These are phyloP conservation scores for Magnusiomyces magnusii DNA, from an alignment of 1,139 yeast genomes.

Conservation along the genomic window DNA sequence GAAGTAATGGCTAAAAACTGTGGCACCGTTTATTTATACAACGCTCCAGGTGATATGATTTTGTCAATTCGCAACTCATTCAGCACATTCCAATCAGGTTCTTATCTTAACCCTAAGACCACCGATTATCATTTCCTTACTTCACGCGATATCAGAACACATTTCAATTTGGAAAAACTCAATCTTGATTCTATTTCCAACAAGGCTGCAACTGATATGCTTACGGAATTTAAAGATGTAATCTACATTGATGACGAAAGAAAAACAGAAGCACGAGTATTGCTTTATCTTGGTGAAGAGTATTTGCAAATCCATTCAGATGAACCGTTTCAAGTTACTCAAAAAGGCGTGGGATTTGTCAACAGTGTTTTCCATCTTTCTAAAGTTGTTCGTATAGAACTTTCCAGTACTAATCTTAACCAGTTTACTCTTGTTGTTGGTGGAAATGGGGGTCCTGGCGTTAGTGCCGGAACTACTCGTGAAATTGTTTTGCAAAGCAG, in stretches of 20 bases:
- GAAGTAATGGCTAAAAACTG: slow-evolving; percentile 49
- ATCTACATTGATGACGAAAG: slow-evolving; percentile 8
- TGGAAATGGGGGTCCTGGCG: slow-evolving; percentile 18
- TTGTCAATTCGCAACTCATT: slow-evolving; percentile 29
- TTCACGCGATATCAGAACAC: slow-evolving; percentile 19
- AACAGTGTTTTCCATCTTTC: slow-evolving; percentile 23
- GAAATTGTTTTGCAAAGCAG: slow-evolving; percentile 16
- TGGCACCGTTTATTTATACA: slow-evolving; percentile 49
- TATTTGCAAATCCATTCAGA: slow-evolving; percentile 50
- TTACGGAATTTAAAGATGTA: slow-evolving; percentile 20
- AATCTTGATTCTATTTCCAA: slow-evolving; percentile 23
- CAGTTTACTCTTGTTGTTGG: slow-evolving; percentile 46
- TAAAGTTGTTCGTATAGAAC: slow-evolving; percentile 44
- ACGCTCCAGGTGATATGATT: slow-evolving; percentile 45
- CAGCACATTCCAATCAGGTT: slow-evolving; percentile 19
- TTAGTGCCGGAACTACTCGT: slow-evolving; percentile 11
- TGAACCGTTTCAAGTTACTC: slow-evolving; percentile 45
- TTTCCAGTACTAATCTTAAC: slow-evolving; percentile 41
- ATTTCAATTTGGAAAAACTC: slow-evolving; percentile 22
- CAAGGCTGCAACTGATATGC: slow-evolving; percentile 21
- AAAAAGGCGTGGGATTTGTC: slow-evolving; percentile 22
- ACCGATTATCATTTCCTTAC: slow-evolving; percentile 24
- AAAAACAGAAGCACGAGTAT: slow-evolving; percentile 32
- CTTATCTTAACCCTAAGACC: slow-evolving; percentile 23
- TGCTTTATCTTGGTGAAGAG: slow-evolving; percentile 61